A percentile compares a stretch with the other conserved stretches of the same genome.
These are phyloP conservation scores for Mikania micrantha DNA, from an alignment of 129 eudicot species.

Conservation along the genomic window DNA sequence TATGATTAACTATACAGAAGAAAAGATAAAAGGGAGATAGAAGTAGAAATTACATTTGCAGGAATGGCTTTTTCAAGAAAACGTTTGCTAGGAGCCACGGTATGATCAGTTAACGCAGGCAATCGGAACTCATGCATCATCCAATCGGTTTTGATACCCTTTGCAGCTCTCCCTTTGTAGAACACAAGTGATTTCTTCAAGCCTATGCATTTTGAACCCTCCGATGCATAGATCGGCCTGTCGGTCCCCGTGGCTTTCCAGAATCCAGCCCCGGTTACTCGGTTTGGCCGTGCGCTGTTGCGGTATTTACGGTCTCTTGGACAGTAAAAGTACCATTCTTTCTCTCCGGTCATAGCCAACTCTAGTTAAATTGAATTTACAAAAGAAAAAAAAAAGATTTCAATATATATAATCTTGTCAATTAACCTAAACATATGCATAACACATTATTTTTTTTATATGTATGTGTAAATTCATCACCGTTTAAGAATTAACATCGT, in stretches of 20 bases:
- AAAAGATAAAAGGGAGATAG: neutral
- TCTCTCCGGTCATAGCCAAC: slow-evolving; percentile 83
- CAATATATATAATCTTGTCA: neutral
- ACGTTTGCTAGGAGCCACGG: slow-evolving; percentile 45
- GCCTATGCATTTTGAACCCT: slow-evolving; percentile 84
- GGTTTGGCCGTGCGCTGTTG: slow-evolving; percentile 85
- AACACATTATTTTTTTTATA: too few relatives aligned
- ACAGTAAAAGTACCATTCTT: slow-evolving; percentile 94
- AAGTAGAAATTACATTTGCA: slow-evolving; percentile 55
- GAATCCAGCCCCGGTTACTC: slow-evolving; percentile 92
- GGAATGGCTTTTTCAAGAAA: slow-evolving; percentile 63
- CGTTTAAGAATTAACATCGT: too few relatives aligned
- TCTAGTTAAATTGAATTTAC: slow-evolving; percentile 45
- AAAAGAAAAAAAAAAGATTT: neutral
- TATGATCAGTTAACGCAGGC: slow-evolving; percentile 57
- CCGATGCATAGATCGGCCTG: slow-evolving; percentile 83
- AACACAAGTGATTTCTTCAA: slow-evolving; percentile 93
- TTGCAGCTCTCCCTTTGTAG: slow-evolving; percentile 96
- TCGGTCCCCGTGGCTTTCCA: slow-evolving; percentile 99
- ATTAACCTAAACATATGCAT: too few relatives aligned
- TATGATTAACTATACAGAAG: neutral
- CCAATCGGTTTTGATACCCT: slow-evolving; percentile 96
- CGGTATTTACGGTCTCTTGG: slow-evolving; percentile 93
- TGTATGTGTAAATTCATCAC: too few relatives aligned
- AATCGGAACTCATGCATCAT: slow-evolving; percentile 99